phyloP scores from a whole-genome alignment of 31 red algal genomes.

The Porphyra umbilicalis region DNA sequence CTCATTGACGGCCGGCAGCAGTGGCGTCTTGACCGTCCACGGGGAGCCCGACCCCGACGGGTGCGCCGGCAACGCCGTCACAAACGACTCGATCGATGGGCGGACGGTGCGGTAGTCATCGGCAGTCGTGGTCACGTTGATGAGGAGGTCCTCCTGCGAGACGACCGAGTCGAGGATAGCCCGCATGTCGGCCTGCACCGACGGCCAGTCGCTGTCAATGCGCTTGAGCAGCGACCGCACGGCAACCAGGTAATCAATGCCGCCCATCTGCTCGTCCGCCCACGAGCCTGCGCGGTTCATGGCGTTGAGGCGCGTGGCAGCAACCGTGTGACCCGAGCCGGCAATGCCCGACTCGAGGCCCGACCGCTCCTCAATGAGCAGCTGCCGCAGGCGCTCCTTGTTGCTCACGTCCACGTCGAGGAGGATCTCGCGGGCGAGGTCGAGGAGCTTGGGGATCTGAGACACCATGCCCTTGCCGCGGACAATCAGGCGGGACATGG shows the following conservation, averaged over 20 bases:
- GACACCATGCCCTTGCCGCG: conserved; percentile 64
- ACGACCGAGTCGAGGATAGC: conserved; percentile 45
- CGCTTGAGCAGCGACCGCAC: conserved; percentile 51
- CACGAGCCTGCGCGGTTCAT: conserved; percentile 61
- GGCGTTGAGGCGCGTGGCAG: conserved; percentile 52
- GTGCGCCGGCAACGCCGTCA: conserved; percentile 49
- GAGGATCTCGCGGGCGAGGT: conserved; percentile 70
- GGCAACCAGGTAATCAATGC: conserved; percentile 75
- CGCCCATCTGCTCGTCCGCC: conserved; percentile 86
- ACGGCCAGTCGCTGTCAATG: conserved; percentile 86
- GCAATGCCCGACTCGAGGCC: conserved; percentile 73
- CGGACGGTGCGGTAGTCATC: conserved; percentile 45
- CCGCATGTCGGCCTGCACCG: conserved; percentile 50
- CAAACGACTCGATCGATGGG: conserved; percentile 48
- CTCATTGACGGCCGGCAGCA: conserved; percentile 56
- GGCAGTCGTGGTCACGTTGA: conserved; percentile 74
- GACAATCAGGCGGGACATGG: conserved; percentile 56
- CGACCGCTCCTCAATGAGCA: conserved; percentile 87
- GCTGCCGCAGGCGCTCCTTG: conserved; percentile 76
- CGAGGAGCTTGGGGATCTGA: conserved; percentile 43
- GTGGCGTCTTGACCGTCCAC: conserved; percentile 25
- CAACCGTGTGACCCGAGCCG: conserved; percentile 76
- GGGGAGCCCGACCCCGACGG: conserved; percentile 11
- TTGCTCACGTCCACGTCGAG: conserved; percentile 64
- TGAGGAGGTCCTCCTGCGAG: conserved; percentile 52